Percentiles rank a stretch among this genome's conserved stretches.
Conservation (phyloP, 306 rosid species). For the Phaseolus lunatus region DNA sequence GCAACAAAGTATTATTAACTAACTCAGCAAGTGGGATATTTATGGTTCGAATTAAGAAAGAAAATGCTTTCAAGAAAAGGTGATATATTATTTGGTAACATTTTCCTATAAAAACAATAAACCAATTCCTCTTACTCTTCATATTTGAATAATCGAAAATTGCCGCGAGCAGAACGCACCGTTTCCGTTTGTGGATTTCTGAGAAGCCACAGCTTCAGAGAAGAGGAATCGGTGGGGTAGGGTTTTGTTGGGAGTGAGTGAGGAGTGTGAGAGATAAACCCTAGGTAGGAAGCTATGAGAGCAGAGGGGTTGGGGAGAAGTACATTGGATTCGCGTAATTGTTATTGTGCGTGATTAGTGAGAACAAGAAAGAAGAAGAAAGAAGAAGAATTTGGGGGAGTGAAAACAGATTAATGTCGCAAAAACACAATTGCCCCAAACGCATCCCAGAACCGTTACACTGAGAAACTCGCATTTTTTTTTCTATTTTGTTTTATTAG, state of each 20-base stretch:
- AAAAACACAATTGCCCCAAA: not conserved
- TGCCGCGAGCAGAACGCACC: not conserved
- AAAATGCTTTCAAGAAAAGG: not conserved
- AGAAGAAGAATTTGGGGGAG: not conserved
- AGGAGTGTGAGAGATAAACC: constrained; percentile 29
- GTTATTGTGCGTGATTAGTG: constrained; percentile 5
- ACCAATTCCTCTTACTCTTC: not conserved
- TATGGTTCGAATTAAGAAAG: not conserved
- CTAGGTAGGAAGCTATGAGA: not conserved
- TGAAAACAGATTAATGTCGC: not conserved
- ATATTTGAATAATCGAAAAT: not conserved
- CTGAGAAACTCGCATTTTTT: not conserved
- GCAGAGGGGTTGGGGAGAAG: not conserved
- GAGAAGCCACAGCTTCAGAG: not conserved
- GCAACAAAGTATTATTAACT: not conserved
- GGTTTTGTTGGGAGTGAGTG: constrained; percentile 28
- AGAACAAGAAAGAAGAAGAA: not conserved
- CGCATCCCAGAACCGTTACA: constrained; percentile 3
- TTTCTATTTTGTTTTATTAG: no score
- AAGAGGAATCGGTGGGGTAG: constrained; percentile 13
- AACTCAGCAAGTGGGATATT: not conserved
- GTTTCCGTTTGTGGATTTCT: not conserved
- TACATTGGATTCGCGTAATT: constrained; percentile 8
- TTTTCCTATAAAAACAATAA: not conserved
- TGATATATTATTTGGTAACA: constrained; percentile 14